Evolutionary conservation across 441 rosid species (phyloP), one percentile per base, ranked within the genome.

Genomic region (Erodium texanum): DNA sequence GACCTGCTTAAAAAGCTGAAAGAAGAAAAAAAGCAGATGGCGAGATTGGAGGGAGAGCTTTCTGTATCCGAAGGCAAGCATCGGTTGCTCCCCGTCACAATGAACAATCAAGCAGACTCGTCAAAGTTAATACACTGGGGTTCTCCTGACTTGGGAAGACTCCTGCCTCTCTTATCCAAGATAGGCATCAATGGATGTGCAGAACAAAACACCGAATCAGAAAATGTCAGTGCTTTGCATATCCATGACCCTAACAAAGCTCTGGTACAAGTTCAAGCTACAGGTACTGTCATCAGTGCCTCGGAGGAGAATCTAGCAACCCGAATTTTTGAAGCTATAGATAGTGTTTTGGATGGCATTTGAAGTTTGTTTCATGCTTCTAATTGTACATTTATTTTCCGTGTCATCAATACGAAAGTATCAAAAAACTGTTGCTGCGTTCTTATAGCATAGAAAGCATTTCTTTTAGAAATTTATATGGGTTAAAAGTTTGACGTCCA

Each of bases 1-100:
- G 88, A 86, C 65, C 68, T 83, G 7, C 86, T 90, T 94, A 85
- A 68, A 71, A 80, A 69, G 48, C 66, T 79, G 66, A 76, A 72
- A 73, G 74, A 71, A 15, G 70, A 79, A 38, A 82, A 77, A 70
- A 7, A 73, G 66, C 80, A 80, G 38, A 71, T 84, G 67, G 67
- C 87, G 3, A 82, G 96, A 76, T 71, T 93, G 71, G 81, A 81
- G 19, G 98, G 95, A 10, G 85, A 81, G 72, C 77, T 90, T 4
- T 7, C 73, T 11, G 70, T 87, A 71, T 68, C 77, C 32, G 73
- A 73, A 23, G 85, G 90, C 58, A 86, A 83, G 76, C 75, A 71
- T 59, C 71, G 38, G 74, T 68, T 90, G 62, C 73, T 83, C 66
- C 62, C n/a, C n/a, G n/a, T n/a, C n/a, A n/a, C 78, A 6, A 79